A percentile compares a stretch with the other conserved stretches of the same genome.
These are phyloP conservation scores for Arachnomyces sp. DNA, from an alignment of 2,329 filamentous ascomycete genomes.

Conservation along the genomic window DNA sequence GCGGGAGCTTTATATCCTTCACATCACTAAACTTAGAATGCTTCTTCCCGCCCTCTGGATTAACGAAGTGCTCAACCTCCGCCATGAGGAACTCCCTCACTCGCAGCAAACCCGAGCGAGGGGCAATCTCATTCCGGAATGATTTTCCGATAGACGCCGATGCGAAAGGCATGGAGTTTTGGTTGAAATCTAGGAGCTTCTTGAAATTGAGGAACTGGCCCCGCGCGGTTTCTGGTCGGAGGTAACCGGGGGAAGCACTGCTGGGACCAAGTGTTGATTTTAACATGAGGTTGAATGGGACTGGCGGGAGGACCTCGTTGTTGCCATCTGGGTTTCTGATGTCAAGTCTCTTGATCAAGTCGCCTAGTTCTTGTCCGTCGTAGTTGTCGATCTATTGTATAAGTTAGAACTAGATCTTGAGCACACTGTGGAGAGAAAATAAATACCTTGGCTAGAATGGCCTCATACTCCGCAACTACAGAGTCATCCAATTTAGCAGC, in stretches of 20 bases:
- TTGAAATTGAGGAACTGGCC: constrained; percentile 85
- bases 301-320: constrained; percentile 59
- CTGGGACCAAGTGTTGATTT: constrained; percentile 76
- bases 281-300: constrained; percentile 90
- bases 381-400: constrained; percentile 64
- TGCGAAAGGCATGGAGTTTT: constrained; percentile 77
- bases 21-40: constrained; percentile 71
- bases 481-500: constrained; percentile 80
- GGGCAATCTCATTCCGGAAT: constrained; percentile 85
- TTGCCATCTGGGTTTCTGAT: constrained; percentile 69
- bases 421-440: neutral
- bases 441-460: constrained; percentile 62
- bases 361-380: constrained; percentile 65
- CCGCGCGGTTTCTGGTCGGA: constrained; percentile 80
- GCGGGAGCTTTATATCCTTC: constrained; percentile 62
- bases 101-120: constrained; percentile 68
- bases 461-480: constrained; percentile 81
- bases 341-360: constrained; percentile 72
- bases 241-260: constrained; percentile 64
- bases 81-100: constrained; percentile 89
- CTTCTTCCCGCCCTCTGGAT: constrained; percentile 77
- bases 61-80: constrained; percentile 86
- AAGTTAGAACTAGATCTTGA: neutral
- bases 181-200: constrained; percentile 82
- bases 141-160: constrained; percentile 85